phyloP scores from a whole-genome alignment of 2,329 filamentous ascomycete species.

The Sarocladium strictum region DNA sequence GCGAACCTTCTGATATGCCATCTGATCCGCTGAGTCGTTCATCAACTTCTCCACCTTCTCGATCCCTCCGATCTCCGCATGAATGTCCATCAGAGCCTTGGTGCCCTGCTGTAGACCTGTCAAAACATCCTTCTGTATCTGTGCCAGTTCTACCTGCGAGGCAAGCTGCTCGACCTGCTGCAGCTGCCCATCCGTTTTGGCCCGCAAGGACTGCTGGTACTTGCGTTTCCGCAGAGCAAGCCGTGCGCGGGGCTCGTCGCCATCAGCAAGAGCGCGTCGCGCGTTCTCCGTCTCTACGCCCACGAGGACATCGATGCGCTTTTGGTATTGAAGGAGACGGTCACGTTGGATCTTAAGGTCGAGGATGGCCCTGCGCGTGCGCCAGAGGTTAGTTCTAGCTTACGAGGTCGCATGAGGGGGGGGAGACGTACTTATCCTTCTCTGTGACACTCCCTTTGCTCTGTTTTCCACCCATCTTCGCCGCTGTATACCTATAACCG shows the following conservation, averaged over 20 bases:
- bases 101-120: constrained; percentile 92
- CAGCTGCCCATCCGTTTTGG: constrained; percentile 89
- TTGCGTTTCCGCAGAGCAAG: constrained; percentile 91
- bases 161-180: constrained; percentile 87
- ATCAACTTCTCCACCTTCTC: constrained; percentile 93
- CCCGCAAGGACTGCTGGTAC: constrained; percentile 85
- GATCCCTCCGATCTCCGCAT: constrained; percentile 91
- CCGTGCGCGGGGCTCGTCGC: constrained; percentile 76
- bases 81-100: constrained; percentile 80
- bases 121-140: constrained; percentile 93
- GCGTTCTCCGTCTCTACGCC: constrained; percentile 83
- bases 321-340: constrained; percentile 93
- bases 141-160: constrained; percentile 85
- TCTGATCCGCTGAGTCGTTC: constrained; percentile 84
- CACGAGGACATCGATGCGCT: constrained; percentile 79
- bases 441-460: constrained; percentile 52
- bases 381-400: neutral
- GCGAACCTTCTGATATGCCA: constrained; percentile 80
- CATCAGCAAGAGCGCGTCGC: constrained; percentile 69
- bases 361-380: constrained; percentile 70
- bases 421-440: constrained; percentile 69
- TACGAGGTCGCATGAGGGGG: constrained; percentile 6
- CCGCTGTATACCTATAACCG: no score
- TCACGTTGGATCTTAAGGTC: constrained; percentile 98
- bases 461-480: constrained; percentile 46